These are phyloP conservation scores for Heliophila coronopifolia DNA, from an alignment of 441 rosid genomes.

Conservation along the genomic window DNA sequence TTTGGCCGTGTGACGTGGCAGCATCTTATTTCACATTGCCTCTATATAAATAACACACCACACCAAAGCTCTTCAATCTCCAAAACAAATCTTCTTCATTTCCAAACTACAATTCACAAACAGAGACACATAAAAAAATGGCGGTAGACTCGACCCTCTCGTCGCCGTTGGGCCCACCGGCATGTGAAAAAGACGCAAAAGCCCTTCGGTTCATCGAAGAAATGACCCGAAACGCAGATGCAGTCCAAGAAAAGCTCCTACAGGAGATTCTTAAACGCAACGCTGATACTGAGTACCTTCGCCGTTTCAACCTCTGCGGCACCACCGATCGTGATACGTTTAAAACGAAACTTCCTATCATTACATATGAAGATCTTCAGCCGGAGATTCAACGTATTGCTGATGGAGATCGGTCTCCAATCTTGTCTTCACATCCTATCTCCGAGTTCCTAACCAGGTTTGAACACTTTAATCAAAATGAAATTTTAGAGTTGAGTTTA, in stretches of 20 bases:
- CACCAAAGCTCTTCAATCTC: too few relatives aligned
- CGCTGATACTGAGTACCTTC: conserved; percentile 64
- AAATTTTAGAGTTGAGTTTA: too few relatives aligned
- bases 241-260: conserved; percentile 53
- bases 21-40: too few relatives aligned
- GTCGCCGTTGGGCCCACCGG: conserved; percentile 69
- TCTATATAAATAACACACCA: too few relatives aligned
- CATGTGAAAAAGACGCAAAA: conserved; percentile 67
- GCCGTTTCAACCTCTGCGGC: conserved; percentile 44
- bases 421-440: conserved; percentile 71
- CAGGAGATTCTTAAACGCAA: conserved; percentile 62
- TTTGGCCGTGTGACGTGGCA: too few relatives aligned
- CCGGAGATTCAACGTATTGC: conserved; percentile 91
- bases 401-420: conserved; percentile 76
- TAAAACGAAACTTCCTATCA: conserved; percentile 60
- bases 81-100: background rate
- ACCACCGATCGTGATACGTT: conserved; percentile 55
- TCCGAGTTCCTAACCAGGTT: conserved; percentile 91
- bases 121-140: conserved; percentile 31
- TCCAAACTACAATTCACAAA: background rate
- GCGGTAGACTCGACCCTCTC: conserved; percentile 64
- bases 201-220: conserved; percentile 71
- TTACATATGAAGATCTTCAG: conserved; percentile 76
- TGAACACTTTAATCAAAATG: too few relatives aligned
- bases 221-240: conserved; percentile 63